Evolutionary conservation across 2,329 filamentous ascomycete species (phyloP), one percentile per base, ranked within the genome.

Genomic region (Claviceps digitariae): DNA sequence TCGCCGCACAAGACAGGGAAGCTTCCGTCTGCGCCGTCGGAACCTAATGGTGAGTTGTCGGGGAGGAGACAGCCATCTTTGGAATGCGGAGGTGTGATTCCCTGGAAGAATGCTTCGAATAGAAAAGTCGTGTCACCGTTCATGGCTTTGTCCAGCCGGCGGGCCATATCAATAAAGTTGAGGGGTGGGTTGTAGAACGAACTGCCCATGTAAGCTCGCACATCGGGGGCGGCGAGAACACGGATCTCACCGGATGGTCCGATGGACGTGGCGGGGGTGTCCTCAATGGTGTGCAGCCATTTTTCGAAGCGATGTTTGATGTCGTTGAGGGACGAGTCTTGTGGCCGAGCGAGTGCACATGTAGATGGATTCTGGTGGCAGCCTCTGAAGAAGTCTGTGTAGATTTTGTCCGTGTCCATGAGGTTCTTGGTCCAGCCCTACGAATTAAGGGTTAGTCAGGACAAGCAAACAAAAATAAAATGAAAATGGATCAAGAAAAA

Each of bases 351-450:
- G 1, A 60, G 50, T 1, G 54, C 44, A 40, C 58, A 59, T 0
- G 43, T 29, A 4, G 52, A 36, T 7, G 48, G 44, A 1, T 59
- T 55, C 1, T 59, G 49, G 56, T 65, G 68, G 53, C 68, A 71
- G 1, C 59, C 56, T n/a, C 57, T 52, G 53, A 62, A 69, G 47
- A 70, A 63, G 15, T 59, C 55, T 10, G 59, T 57, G 20, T 66
- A 54, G 17, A 65, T 56, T 3, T 61, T 55, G 10, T 68, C 61
- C 0, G 66, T 63, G 52, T 71, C 67, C 50, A 58, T 53, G 4
- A 69, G 60, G 57, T 65, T 68, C 12, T 50, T 61, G 7, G 54
- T 40, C 67, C 67, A 70, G 5, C 54, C 55, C 57, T 59, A 20
- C 3, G 27, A 41, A 4, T 15, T 27, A 36, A 21, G 36, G 3